phyloP scores from a whole-genome alignment of 169 alveolate species.

The Eimeria acervulina region DNA sequence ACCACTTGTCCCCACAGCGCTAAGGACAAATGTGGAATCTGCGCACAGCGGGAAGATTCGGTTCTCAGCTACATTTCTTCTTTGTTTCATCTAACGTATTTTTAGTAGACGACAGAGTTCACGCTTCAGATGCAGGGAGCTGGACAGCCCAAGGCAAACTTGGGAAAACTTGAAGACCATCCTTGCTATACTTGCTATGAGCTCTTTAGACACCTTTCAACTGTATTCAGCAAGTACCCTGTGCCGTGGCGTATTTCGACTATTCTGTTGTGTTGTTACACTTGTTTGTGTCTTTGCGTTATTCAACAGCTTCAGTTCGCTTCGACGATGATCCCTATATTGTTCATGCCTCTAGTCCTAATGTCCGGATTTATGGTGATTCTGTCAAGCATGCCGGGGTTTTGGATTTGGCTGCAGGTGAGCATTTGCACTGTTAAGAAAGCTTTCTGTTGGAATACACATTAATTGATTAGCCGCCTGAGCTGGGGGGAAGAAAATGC shows the following conservation, averaged over 20 bases:
- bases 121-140: no score
- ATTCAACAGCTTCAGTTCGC: constrained; percentile 78
- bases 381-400: constrained; percentile 74
- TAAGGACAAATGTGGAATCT: neutral
- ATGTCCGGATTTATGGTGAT: constrained; percentile 82
- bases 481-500: neutral
- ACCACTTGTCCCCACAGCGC: neutral
- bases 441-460: neutral
- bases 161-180: neutral
- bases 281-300: neutral
- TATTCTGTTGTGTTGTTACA: neutral
- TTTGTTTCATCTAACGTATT: neutral
- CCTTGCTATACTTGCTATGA: neutral
- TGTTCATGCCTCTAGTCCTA: constrained; percentile 83
- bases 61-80: neutral
- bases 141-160: neutral
- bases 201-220: neutral
- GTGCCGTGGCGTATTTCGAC: no score
- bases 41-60: neutral
- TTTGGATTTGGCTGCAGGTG: constrained; percentile 85
- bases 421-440: neutral
- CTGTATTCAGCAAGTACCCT: no score
- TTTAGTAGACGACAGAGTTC: neutral
- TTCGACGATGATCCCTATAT: constrained; percentile 72
- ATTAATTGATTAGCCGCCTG: neutral